Evolutionary conservation across 2,329 filamentous ascomycete genomes (phyloP).

Genomic region (Xylariaceae sp.): DNA sequence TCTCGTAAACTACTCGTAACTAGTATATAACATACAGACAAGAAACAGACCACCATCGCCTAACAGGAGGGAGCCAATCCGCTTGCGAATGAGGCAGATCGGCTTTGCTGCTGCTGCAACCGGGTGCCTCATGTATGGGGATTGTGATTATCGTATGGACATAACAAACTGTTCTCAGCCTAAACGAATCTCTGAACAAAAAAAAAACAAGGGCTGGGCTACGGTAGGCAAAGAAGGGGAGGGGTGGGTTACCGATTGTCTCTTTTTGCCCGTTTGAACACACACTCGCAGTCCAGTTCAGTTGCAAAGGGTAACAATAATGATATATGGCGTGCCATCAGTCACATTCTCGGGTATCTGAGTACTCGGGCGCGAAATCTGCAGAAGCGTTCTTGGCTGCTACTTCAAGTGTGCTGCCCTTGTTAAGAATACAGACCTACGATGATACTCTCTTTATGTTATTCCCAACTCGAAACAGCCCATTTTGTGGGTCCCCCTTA

Average conservation of each 20-base stretch:
- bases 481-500: slow-evolving; percentile 20
- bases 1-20: slow-evolving; percentile 19
- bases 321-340: slow-evolving; percentile 32
- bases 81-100: slow-evolving; percentile 20
- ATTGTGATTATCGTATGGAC: slow-evolving; percentile 26
- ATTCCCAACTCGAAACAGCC: slow-evolving; percentile 22
- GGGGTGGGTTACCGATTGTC: slow-evolving; percentile 18
- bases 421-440: no score
- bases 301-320: no score
- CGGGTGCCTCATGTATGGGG: neutral
- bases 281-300: no score
- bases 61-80: no score
- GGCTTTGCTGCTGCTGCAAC: slow-evolving; percentile 2
- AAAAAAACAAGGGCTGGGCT: slow-evolving; percentile 24
- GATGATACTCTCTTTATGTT: slow-evolving; percentile 23
- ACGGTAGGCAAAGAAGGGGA: slow-evolving; percentile 11
- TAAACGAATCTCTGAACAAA: slow-evolving; percentile 3
- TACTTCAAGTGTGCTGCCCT: slow-evolving; percentile 35
- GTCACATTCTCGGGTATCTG: slow-evolving; percentile 28
- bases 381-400: slow-evolving; percentile 28
- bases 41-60: no score
- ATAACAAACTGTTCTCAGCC: slow-evolving; percentile 26
- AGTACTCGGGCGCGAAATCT: slow-evolving; percentile 23
- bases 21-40: no score
- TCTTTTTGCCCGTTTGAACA: neutral